Percentiles rank a stretch among this genome's conserved stretches.
Evolutionary conservation across 371 early-diverging fungal genomes (phyloP).

Genomic region (Mucor plumbeus): DNA sequence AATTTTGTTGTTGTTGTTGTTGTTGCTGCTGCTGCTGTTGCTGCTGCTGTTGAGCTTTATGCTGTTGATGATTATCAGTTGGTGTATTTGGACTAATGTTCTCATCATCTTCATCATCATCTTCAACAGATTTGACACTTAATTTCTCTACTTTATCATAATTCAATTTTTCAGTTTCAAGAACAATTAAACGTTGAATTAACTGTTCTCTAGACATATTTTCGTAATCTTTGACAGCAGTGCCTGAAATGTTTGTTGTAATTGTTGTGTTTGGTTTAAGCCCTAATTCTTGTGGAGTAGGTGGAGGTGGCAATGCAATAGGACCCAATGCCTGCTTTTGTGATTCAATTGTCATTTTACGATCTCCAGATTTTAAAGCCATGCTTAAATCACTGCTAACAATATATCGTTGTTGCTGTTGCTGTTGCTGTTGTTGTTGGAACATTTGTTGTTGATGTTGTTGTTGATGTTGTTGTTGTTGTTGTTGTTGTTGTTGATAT

Average conservation of each 20-base stretch:
- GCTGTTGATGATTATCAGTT: neutral
- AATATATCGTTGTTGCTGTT: neutral
- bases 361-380: slow-evolving; percentile 13
- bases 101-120: slow-evolving; percentile 23
- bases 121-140: neutral
- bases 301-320: slow-evolving; percentile 40
- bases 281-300: slow-evolving; percentile 46
- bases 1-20: neutral
- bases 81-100: slow-evolving; percentile 5
- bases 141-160: neutral
- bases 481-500: neutral
- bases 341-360: slow-evolving; percentile 22
- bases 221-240: slow-evolving; percentile 17
- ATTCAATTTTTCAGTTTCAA: slow-evolving; percentile 33
- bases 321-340: slow-evolving; percentile 30
- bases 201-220: slow-evolving; percentile 28
- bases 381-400: neutral
- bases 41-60: neutral
- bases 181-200: slow-evolving; percentile 23
- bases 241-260: slow-evolving; percentile 1
- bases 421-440: slow-evolving; percentile 2
- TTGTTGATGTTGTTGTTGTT: neutral
- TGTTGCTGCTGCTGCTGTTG: slow-evolving; percentile 1
- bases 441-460: neutral
- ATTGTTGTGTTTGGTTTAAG: slow-evolving; percentile 11